A percentile compares a stretch with the other conserved stretches of the same genome.
phyloP scores from a whole-genome alignment of 2,329 filamentous ascomycete genomes.

The Lasiodiplodia theobromae region DNA sequence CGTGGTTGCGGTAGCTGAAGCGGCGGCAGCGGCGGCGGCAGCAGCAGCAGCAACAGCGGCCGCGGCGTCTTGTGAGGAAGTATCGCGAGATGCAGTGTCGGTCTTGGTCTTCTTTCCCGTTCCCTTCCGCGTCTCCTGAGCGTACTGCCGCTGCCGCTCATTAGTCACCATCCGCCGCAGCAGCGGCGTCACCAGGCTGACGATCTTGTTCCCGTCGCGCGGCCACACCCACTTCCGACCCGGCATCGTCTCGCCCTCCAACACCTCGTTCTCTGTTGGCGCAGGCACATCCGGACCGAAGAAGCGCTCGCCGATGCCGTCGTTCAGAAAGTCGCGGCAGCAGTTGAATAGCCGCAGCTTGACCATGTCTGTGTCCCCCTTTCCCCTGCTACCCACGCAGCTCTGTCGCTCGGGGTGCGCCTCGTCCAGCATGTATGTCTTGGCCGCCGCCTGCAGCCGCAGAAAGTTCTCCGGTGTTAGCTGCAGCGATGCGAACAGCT shows the following conservation, averaged over 20 bases:
- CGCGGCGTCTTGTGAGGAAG: conserved; percentile 7
- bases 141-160: conserved; percentile 65
- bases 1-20: not conserved
- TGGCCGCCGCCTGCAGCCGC: conserved; percentile 62
- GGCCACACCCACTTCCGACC: conserved; percentile 58
- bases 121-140: conserved; percentile 62
- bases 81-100: conserved; percentile 32
- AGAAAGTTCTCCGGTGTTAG: conserved; percentile 64
- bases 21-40: not conserved
- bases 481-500: conserved; percentile 63
- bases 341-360: conserved; percentile 64
- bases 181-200: conserved; percentile 64
- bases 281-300: conserved; percentile 52
- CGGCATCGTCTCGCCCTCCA: conserved; percentile 52
- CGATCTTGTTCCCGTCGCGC: conserved; percentile 61
- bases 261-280: conserved; percentile 35
- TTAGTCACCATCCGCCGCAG: conserved; percentile 67
- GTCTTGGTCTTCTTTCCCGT: conserved; percentile 46
- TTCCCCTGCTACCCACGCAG: conserved; percentile 64
- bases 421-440: conserved; percentile 64
- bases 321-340: conserved; percentile 60
- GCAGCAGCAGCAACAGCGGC: not conserved
- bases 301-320: conserved; percentile 60
- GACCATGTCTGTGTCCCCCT: conserved; percentile 63
- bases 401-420: conserved; percentile 61